Evolutionary conservation across 768 basidiomycete species (phyloP).

Genomic region (Coprinopsis sp.): DNA sequence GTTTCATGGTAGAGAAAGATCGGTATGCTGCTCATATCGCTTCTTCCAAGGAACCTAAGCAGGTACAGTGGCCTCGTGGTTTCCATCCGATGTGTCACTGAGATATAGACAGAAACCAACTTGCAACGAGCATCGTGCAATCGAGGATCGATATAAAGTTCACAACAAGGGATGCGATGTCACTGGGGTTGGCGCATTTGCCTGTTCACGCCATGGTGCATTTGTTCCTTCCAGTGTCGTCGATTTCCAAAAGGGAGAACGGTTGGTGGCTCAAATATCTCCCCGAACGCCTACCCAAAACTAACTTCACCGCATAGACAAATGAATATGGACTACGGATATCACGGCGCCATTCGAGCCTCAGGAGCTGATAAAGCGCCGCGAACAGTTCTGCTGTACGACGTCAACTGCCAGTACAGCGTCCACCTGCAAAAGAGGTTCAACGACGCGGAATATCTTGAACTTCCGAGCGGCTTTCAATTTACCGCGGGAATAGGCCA

Average conservation of each 20-base stretch:
- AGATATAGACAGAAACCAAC: background rate
- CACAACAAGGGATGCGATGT: slow-evolving; percentile 7
- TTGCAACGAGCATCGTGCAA: slow-evolving; percentile 7
- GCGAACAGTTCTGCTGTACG: slow-evolving; percentile 12
- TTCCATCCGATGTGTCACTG: background rate
- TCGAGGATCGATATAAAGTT: background rate
- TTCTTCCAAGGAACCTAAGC: background rate
- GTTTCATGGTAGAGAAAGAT: slow-evolving; percentile 8
- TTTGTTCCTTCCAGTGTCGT: slow-evolving; percentile 17
- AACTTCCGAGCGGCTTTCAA: background rate
- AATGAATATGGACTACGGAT: slow-evolving; percentile 21
- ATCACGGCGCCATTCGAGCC: slow-evolving; percentile 11
- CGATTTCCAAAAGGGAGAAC: slow-evolving; percentile 22
- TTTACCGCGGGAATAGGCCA: slow-evolving; percentile 18
- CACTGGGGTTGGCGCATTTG: slow-evolving; percentile 13
- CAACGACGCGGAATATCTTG: background rate
- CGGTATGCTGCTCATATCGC: slow-evolving; percentile 6
- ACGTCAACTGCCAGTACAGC: slow-evolving; percentile 18
- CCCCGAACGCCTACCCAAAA: background rate
- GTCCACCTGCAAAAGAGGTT: slow-evolving; percentile 2
- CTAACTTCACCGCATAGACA: slow-evolving; percentile 8
- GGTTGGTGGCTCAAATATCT: background rate
- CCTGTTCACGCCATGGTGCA: slow-evolving; percentile 19
- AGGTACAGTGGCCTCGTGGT: background rate
- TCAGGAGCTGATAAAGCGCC: slow-evolving; percentile 5